A percentile compares a stretch with the other conserved stretches of the same genome.
Conservation (phyloP, 352 stramenopile genomes). For the Phytophthora capsici region DNA sequence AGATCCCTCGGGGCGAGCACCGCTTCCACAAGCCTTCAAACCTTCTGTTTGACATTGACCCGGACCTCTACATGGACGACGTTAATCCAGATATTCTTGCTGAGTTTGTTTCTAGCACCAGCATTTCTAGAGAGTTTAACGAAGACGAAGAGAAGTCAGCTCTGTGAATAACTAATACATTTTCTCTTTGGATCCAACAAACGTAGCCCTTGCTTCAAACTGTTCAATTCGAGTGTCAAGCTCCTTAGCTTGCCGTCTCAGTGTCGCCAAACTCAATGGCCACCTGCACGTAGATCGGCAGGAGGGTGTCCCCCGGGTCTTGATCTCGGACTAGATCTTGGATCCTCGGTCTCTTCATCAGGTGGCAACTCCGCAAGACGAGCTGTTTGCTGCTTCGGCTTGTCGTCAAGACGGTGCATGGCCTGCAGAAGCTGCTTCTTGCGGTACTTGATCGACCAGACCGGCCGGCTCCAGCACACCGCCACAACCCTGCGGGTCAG, state of each 20-base stretch:
- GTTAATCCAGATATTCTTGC: not conserved
- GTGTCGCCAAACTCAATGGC: slow-evolving; percentile 99
- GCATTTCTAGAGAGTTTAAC: not conserved
- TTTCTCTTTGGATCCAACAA: not conserved
- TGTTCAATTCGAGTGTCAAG: too few species aligned
- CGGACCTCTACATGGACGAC: slow-evolving; percentile 1
- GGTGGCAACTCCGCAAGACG: slow-evolving; percentile 62
- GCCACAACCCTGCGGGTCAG: too few species aligned
- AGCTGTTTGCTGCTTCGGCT: slow-evolving; percentile 87
- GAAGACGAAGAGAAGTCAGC: not conserved
- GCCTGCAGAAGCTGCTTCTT: too few species aligned
- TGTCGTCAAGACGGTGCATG: too few species aligned
- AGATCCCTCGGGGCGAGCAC: slow-evolving; percentile 11
- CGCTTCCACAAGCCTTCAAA: slow-evolving; percentile 8
- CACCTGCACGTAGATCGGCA: slow-evolving; percentile 98
- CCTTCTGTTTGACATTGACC: slow-evolving; percentile 2
- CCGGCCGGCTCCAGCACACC: too few species aligned
- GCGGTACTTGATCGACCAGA: slow-evolving; percentile 75
- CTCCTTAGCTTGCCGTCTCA: too few species aligned
- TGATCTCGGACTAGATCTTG: slow-evolving; percentile 92
- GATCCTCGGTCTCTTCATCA: slow-evolving; percentile 51
- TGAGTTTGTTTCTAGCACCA: not conserved
- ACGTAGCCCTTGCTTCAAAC: too few species aligned
- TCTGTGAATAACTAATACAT: not conserved
- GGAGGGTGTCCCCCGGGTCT: slow-evolving; percentile 92